Base-by-base conservation (phyloP, 2,329 filamentous ascomycete genomes). In the Xylaria sp. region DNA sequence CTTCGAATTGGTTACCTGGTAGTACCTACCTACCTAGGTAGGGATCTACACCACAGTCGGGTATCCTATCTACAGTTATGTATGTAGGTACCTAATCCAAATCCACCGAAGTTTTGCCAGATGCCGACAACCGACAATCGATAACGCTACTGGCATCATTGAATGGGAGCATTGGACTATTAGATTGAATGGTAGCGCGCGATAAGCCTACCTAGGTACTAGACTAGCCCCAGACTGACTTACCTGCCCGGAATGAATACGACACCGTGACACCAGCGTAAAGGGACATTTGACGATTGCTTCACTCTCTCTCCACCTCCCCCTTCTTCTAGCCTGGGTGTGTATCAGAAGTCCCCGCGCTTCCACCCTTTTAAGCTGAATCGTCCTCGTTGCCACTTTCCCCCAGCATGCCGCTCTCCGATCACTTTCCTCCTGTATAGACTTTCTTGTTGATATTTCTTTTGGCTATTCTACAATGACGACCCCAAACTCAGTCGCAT, bases 251-350 rank as follows among this genome's bases (percentile, higher is more conserved):
- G 20, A 52, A 18, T 57, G 43, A 43, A 49, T 57, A 62, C 62
- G 58, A 51, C 20, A 46, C 36, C 59, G 55, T 59, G 58, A 51
- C 20, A 46, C 36, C 59, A 49, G 67, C 69, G 67, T 58, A 61
- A 67, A 54, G 57, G 57, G 61, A 63, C 64, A 28, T 70, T 70
- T 67, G 39, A 70, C 67, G 64, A 71, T 70, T 58, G 64, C 67
- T 57, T 71, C 70, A 70, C 61, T 51, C 57, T 66, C 61, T 61
- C 52, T 36, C 33, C 61, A 58, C 64, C 60, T 46, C 68, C 55
- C 41, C 64, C 64, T 54, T 33, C 54, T 49, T 48, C 52, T 39
- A 46, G 48, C 49, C 67, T 67, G 70, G 55, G 64, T 51, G 67
- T 65, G 64, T 71, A 64, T 67, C 67, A 67, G 67, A 70, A 64